These are phyloP conservation scores for Verbena officinalis DNA, from an alignment of 257 asterid genomes.

Conservation along the genomic window DNA sequence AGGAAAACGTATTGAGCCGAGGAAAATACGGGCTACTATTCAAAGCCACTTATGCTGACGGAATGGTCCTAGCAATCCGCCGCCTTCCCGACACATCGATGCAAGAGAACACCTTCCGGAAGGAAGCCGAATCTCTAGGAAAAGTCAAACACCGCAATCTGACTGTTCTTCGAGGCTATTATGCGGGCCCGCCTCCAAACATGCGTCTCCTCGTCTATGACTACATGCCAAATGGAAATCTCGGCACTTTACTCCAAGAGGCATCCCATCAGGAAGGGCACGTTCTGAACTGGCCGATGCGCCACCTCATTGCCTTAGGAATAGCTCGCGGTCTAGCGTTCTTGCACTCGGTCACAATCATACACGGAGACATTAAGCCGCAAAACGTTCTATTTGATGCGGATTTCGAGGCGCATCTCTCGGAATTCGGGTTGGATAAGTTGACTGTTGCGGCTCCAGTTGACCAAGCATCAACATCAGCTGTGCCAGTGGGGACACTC, in stretches of 20 bases:
- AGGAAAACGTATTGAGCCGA: constrained; percentile 81
- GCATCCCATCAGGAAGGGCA: constrained; percentile 93
- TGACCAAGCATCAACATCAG: constrained; percentile 60
- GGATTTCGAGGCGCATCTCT: constrained; percentile 84
- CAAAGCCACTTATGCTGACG: constrained; percentile 77
- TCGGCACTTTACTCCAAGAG: constrained; percentile 77
- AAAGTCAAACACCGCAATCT: constrained; percentile 72
- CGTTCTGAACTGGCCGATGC: constrained; percentile 91
- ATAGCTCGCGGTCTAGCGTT: constrained; percentile 78
- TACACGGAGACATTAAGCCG: constrained; percentile 76
- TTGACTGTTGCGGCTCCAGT: constrained; percentile 48
- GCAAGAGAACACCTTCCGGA: constrained; percentile 57
- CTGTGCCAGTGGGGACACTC: constrained; percentile 58
- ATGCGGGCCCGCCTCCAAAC: constrained; percentile 82
- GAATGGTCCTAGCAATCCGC: constrained; percentile 88
- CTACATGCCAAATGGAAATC: constrained; percentile 88
- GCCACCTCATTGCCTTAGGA: constrained; percentile 83
- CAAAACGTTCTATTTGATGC: constrained; percentile 86
- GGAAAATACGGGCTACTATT: constrained; percentile 66
- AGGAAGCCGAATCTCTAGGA: constrained; percentile 83
- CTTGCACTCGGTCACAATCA: constrained; percentile 55
- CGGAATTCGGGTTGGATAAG: constrained; percentile 76
- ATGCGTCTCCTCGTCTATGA: constrained; percentile 69
- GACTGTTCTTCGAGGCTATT: constrained; percentile 85
- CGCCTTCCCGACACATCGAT: constrained; percentile 70